Percentiles rank a stretch among this genome's conserved stretches.
These are phyloP conservation scores for Flaveria bidentis DNA, from an alignment of 129 eudicot genomes.

Conservation along the genomic window DNA sequence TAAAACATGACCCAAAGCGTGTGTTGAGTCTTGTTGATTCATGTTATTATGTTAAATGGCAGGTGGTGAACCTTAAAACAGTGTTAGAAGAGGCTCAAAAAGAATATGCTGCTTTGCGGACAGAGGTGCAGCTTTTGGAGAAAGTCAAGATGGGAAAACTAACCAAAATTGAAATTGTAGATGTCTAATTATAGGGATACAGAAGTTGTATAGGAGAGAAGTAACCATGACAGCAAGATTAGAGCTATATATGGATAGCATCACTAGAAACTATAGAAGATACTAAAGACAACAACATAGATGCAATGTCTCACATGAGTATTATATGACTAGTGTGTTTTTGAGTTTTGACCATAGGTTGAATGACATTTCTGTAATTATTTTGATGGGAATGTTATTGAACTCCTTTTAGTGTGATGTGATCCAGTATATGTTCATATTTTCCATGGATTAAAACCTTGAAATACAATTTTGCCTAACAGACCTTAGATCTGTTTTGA, in stretches of 20 bases:
- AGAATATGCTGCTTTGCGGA: slow-evolving; percentile 44
- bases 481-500: no score
- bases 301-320: not conserved
- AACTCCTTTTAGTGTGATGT: not conserved
- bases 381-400: not conserved
- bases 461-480: no score
- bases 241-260: not conserved
- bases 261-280: not conserved
- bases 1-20: no score
- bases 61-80: slow-evolving; percentile 45
- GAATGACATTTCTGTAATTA: not conserved
- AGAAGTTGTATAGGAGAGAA: not conserved
- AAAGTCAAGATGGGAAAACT: slow-evolving; percentile 39
- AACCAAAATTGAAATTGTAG: not conserved
- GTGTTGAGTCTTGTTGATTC: not conserved
- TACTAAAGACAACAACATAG: not conserved
- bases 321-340: not conserved
- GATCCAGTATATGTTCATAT: no score
- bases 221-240: not conserved
- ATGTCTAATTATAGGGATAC: not conserved
- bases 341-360: not conserved
- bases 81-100: slow-evolving; percentile 50
- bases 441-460: no score
- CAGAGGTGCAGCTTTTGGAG: slow-evolving; percentile 44
- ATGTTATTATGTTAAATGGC: slow-evolving; percentile 20